Evolutionary conservation across 2,329 filamentous ascomycete genomes (phyloP).

Genomic region (Trichophyton rubrum): DNA sequence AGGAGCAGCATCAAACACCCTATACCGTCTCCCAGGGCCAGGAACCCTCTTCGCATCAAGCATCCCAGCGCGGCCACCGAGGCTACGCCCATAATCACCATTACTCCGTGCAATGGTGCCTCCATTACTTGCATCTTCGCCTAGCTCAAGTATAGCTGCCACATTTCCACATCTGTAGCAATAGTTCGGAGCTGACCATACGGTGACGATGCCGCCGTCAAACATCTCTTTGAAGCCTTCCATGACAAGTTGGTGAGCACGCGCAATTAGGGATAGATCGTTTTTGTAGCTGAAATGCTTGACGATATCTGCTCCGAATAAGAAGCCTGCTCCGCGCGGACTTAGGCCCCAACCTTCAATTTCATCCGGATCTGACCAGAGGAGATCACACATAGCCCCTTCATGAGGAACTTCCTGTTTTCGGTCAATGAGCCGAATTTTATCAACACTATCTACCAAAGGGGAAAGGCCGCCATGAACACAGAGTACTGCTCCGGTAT

Average conservation of each 20-base stretch:
- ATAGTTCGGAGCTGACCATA: conserved; percentile 97
- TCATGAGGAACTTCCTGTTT: conserved; percentile 98
- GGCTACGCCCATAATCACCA: conserved; percentile 33
- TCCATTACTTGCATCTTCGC: conserved; percentile 68
- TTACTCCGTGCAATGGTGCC: conserved; percentile 55
- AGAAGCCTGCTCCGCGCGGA: conserved; percentile 84
- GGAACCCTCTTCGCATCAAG: conserved; percentile 33
- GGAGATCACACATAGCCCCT: conserved; percentile 94
- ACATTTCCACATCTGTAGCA: conserved; percentile 95
- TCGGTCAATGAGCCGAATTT: conserved; percentile 84
- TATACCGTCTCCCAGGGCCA: conserved; percentile 78
- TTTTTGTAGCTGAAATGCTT: conserved; percentile 93
- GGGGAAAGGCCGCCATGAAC: conserved; percentile 91
- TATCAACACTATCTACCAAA: conserved; percentile 84
- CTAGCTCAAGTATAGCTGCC: conserved; percentile 83
- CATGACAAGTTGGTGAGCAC: conserved; percentile 96
- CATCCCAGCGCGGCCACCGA: conserved; percentile 35
- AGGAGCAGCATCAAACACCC: conserved; percentile 91
- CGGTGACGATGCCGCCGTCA: conserved; percentile 85
- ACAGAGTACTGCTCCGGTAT: conserved; percentile 75
- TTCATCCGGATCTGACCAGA: conserved; percentile 97
- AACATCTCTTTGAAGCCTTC: conserved; percentile 99
- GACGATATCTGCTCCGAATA: conserved; percentile 89
- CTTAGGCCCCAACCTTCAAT: conserved; percentile 95
- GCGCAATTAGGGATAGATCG: conserved; percentile 78